Evolutionary conservation across 2,329 filamentous ascomycete genomes (phyloP).

Genomic region (Xylariaceae sp.): DNA sequence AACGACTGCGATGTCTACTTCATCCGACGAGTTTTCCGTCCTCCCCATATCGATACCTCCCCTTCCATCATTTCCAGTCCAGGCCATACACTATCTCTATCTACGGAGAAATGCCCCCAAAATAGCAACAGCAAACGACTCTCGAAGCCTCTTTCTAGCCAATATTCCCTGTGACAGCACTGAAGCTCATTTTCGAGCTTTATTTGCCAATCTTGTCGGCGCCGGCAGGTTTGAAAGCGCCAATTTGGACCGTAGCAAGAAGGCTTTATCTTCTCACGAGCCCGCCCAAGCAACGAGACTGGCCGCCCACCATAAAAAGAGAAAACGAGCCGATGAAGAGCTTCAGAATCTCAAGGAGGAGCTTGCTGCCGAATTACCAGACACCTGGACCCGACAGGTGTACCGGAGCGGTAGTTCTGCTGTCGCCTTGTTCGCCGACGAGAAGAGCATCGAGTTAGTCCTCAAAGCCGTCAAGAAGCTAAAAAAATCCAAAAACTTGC

Average conservation of each 20-base stretch:
- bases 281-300: slow-evolving; percentile 48
- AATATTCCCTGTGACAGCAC: slow-evolving; percentile 88
- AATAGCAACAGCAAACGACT: slow-evolving; percentile 71
- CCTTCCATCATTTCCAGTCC: slow-evolving; percentile 61
- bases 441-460: slow-evolving; percentile 73
- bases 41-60: slow-evolving; percentile 70
- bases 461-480: slow-evolving; percentile 73
- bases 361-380: slow-evolving; percentile 65
- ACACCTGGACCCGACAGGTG: slow-evolving; percentile 72
- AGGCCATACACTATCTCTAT: slow-evolving; percentile 81
- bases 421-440: slow-evolving; percentile 82
- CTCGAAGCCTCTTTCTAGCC: slow-evolving; percentile 84
- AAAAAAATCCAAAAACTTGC: slow-evolving; percentile 60
- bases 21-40: slow-evolving; percentile 64
- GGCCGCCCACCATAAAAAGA: slow-evolving; percentile 51
- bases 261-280: slow-evolving; percentile 43
- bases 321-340: slow-evolving; percentile 47
- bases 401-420: slow-evolving; percentile 77
- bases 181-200: slow-evolving; percentile 70
- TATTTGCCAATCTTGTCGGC: slow-evolving; percentile 76
- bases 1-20: slow-evolving; percentile 46
- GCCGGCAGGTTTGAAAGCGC: slow-evolving; percentile 78
- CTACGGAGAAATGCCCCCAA: slow-evolving; percentile 82
- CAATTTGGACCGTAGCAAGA: slow-evolving; percentile 68
- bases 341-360: slow-evolving; percentile 54